These are phyloP conservation scores for Crataegus laevigata DNA, from an alignment of 306 rosid genomes.

Conservation along the genomic window DNA sequence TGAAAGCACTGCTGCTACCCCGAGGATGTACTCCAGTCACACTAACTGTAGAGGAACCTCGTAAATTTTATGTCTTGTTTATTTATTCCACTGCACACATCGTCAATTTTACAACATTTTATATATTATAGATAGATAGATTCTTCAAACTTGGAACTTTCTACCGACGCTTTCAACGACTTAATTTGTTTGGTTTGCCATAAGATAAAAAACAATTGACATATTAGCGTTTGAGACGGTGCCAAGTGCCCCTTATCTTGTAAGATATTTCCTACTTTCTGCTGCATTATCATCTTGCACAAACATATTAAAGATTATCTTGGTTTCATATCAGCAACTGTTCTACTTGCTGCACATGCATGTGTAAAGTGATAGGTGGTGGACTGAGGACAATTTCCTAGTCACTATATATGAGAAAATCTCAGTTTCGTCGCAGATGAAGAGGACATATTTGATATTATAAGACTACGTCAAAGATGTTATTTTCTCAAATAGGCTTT, in stretches of 20 bases:
- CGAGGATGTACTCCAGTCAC: too few relatives aligned
- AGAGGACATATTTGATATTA: too few relatives aligned
- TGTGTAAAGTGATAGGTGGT: neutral
- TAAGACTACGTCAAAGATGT: neutral
- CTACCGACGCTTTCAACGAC: neutral
- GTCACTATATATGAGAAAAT: neutral
- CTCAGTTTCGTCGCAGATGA: neutral
- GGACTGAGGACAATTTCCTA: neutral
- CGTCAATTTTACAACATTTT: too few relatives aligned
- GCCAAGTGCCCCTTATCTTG: neutral
- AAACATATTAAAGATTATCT: too few relatives aligned
- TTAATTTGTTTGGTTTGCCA: neutral
- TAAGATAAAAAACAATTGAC: neutral
- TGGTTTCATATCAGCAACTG: neutral
- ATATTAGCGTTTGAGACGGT: conserved; percentile 2
- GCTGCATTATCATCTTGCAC: too few relatives aligned
- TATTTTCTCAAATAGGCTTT: neutral
- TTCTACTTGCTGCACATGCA: neutral
- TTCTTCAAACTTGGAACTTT: neutral
- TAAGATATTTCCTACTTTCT: neutral
- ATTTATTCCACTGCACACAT: too few relatives aligned
- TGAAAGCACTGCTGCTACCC: too few relatives aligned
- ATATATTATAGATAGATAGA: too few relatives aligned
- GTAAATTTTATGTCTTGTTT: too few relatives aligned
- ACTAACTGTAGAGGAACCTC: too few relatives aligned